Base-by-base conservation (phyloP, 1,139 yeast genomes). In the Pichia sp. region DNA sequence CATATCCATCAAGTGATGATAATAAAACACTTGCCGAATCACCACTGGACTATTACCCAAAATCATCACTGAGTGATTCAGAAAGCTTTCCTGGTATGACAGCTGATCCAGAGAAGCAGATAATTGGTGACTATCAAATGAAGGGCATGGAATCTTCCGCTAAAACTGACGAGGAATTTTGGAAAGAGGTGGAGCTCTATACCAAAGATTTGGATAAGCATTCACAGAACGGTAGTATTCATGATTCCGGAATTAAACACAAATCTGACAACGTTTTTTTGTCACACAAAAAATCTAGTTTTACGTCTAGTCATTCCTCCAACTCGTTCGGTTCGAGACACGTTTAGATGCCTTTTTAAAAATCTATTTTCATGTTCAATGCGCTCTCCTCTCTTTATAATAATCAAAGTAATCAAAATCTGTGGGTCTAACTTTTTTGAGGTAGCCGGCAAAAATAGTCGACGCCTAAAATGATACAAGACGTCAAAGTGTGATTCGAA, bases 101-200 rank as follows among this genome's bases (percentile, higher is more conserved):
- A 13, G 51, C 41, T 13, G 53, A 53, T 19, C 38, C 43, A 3
- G 53, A 54, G 36, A 50, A 50, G 2, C 31, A 42, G 11, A 13
- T 40, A 5, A 29, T 38, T 45, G 49, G 16, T 41, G 48, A 49
- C 38, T 8, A 42, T 26, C 46, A 51, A 5, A 42, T 49, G 40
- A 47, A 47, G 4, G 46, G 41, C 10, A 50, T 52, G 45, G 62
- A 19, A 38, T 52, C 47, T 19, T 16, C 51, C 36, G 45, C 55
- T 10, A 46, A 32, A 31, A 55, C 52, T 40, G 55, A 56, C 42
- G 45, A 54, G 6, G 56, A 51, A 10, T 65, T 67, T 47, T 67
- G 70, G 70, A 62, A 61, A 36, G 69, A 67, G 54, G 63, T 67
- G 32, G 66, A 63, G 45, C 51, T 62, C 52, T 61, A 66, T 31